These are phyloP conservation scores for Colletotrichum chrysophilum DNA, from an alignment of 2,329 filamentous ascomycete species.

Conservation along the genomic window DNA sequence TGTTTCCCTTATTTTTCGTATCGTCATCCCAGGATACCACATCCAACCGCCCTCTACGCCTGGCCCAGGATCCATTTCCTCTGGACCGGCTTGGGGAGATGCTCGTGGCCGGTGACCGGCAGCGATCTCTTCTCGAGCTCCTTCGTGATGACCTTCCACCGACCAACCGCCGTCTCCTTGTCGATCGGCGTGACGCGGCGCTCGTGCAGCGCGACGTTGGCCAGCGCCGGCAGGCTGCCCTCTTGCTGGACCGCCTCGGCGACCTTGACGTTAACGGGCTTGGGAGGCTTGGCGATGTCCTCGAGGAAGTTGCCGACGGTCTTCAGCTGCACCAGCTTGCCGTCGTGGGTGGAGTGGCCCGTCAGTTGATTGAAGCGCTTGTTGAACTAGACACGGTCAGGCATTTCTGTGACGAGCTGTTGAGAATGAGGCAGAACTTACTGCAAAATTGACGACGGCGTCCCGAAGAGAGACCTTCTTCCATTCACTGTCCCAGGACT, in stretches of 20 bases:
- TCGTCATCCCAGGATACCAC: background rate
- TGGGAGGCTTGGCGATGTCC: conserved; percentile 57
- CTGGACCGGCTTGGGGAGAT: conserved; percentile 46
- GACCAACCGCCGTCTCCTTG: conserved; percentile 72
- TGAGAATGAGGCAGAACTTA: conserved; percentile 48
- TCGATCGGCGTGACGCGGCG: conserved; percentile 73
- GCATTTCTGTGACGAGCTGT: background rate
- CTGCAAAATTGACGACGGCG: conserved; percentile 72
- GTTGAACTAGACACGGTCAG: conserved; percentile 66
- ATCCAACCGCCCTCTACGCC: conserved; percentile 28
- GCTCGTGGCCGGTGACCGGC: conserved; percentile 56
- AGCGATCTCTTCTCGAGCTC: conserved; percentile 69
- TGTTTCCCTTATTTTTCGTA: background rate
- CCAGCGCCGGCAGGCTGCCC: conserved; percentile 54
- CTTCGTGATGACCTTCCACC: conserved; percentile 80
- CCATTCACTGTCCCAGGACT: conserved; percentile 61
- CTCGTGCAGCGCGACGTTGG: conserved; percentile 74
- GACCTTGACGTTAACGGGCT: conserved; percentile 71
- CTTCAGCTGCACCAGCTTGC: conserved; percentile 61
- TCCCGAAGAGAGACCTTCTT: conserved; percentile 62
- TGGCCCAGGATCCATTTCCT: conserved; percentile 46
- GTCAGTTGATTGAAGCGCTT: conserved; percentile 84
- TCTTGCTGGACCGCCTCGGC: conserved; percentile 59
- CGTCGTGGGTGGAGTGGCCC: conserved; percentile 77
- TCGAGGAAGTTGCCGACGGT: conserved; percentile 61